Conservation (phyloP, 106 monocot genomes). For the Allium cepa region DNA sequence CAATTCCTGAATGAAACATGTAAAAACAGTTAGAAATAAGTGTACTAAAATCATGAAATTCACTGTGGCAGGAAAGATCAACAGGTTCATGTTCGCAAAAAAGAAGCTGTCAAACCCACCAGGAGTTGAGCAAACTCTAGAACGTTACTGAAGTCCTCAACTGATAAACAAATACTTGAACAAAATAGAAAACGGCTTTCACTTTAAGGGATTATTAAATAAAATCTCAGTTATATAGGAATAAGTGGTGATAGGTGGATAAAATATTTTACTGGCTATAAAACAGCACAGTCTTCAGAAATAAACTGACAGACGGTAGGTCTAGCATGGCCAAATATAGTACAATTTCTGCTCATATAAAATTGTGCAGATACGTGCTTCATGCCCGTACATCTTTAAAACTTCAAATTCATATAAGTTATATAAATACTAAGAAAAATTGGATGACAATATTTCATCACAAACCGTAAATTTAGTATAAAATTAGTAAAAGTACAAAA, state of each 20-base stretch:
- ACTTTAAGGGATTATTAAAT: neutral
- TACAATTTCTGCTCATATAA: no score
- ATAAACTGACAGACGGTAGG: neutral
- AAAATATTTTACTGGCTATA: neutral
- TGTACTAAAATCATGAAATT: neutral
- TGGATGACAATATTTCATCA: neutral
- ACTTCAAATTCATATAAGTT: neutral
- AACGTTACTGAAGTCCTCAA: neutral
- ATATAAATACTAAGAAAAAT: neutral
- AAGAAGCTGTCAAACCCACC: no score
- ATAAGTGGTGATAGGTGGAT: neutral
- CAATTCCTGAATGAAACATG: conserved; percentile 45
- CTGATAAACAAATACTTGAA: neutral
- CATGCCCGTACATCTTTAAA: neutral
- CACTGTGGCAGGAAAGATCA: no score
- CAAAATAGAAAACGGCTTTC: neutral
- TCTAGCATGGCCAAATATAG: neutral
- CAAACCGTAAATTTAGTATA: neutral
- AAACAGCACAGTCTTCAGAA: neutral
- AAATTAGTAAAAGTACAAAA: neutral
- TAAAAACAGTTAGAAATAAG: neutral
- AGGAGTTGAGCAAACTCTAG: neutral
- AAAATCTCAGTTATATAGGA: neutral
- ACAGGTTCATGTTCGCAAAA: neutral
- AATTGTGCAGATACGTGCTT: no score